phyloP scores from a whole-genome alignment of 2,329 filamentous ascomycete genomes.

The Colletotrichum sp. region DNA sequence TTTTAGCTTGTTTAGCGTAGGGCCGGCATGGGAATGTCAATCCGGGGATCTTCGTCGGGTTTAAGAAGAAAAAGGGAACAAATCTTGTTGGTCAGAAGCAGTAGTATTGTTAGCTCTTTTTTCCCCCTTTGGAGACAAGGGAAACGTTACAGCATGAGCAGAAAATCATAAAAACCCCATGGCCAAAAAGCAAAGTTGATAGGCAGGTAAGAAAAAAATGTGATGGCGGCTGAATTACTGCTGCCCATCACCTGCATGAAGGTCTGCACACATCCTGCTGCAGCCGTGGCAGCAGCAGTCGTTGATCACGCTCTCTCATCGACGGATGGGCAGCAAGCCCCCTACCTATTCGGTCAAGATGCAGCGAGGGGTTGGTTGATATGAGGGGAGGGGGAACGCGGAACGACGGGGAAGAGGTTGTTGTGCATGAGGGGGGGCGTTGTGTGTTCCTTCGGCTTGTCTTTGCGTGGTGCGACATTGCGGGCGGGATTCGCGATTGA shows the following conservation, averaged over 20 bases:
- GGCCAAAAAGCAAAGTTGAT: background rate
- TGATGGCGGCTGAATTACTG: constrained; percentile 7
- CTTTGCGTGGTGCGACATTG: background rate
- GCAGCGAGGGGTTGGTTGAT: background rate
- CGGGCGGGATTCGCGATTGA: constrained; percentile 1
- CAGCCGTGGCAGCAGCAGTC: background rate
- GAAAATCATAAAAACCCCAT: background rate
- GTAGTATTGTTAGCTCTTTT: background rate
- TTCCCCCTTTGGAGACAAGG: background rate
- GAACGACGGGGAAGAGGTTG: background rate
- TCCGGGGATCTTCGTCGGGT: background rate
- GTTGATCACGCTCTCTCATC: background rate
- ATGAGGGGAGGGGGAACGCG: background rate
- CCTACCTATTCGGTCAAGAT: constrained; percentile 6
- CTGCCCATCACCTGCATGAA: constrained; percentile 9
- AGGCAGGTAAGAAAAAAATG: background rate
- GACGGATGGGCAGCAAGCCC: background rate
- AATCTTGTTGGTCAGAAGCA: background rate
- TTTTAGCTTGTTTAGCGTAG: background rate
- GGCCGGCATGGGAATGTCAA: background rate
- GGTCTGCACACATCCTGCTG: constrained; percentile 2
- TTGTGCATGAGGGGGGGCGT: background rate
- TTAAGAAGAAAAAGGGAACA: background rate
- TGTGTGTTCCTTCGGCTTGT: background rate
- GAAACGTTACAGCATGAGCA: background rate